Conservation (phyloP, 2,329 filamentous ascomycete species). For the Neonectria hederae region DNA sequence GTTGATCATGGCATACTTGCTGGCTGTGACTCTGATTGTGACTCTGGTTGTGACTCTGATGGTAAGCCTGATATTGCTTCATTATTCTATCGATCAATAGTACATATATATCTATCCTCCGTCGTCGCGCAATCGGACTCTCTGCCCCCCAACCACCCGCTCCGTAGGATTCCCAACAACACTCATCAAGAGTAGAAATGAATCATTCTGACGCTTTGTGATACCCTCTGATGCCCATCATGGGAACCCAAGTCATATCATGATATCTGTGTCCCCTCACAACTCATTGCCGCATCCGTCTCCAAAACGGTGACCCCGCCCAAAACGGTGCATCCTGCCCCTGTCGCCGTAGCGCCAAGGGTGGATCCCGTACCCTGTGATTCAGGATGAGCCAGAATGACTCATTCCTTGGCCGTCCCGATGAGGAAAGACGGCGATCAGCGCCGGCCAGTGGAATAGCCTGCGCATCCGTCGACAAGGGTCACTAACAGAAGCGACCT, state of each 20-base stretch:
- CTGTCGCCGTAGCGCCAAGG: neutral
- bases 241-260: neutral
- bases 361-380: conserved; percentile 16
- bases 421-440: conserved; percentile 19
- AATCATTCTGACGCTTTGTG: conserved; percentile 38
- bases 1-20: neutral
- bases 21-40: neutral
- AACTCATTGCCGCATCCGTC: neutral
- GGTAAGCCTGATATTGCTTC: too few species aligned
- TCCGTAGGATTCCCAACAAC: too few species aligned
- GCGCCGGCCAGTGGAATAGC: neutral
- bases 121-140: neutral
- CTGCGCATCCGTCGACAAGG: neutral
- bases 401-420: conserved; percentile 41
- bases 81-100: neutral
- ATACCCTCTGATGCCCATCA: conserved; percentile 6
- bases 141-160: too few species aligned
- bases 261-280: neutral
- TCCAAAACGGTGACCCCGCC: conserved; percentile 1
- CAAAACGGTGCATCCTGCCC: conserved; percentile 6
- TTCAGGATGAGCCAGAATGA: conserved; percentile 47
- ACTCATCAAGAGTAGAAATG: conserved; percentile 34
- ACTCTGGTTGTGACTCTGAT: neutral
- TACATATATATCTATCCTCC: neutral
- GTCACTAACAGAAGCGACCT: neutral